phyloP scores from a whole-genome alignment of 202 grass and related monocot species.

The Zoysia matrella region DNA sequence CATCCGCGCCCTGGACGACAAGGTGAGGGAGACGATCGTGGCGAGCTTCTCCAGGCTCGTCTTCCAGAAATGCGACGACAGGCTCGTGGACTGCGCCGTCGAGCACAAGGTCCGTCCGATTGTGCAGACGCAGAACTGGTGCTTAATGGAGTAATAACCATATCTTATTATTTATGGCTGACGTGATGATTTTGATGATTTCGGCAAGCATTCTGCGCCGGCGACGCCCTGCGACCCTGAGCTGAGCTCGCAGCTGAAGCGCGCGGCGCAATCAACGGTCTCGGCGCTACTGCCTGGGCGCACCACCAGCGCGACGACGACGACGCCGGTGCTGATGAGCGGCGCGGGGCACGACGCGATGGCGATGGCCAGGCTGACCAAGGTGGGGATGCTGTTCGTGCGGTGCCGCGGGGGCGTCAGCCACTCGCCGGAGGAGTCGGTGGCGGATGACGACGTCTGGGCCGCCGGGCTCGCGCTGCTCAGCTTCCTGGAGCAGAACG shows the following conservation, averaged over 20 bases:
- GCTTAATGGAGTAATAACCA: background rate
- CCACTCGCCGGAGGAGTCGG: conserved; percentile 92
- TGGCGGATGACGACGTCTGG: conserved; percentile 85
- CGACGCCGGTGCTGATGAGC: conserved; percentile 83
- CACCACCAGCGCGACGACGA: conserved; percentile 21
- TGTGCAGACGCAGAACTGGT: background rate
- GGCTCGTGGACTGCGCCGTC: conserved; percentile 77
- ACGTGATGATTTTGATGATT: background rate
- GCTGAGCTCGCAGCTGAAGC: conserved; percentile 66
- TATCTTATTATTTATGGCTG: background rate
- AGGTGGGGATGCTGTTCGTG: conserved; percentile 91
- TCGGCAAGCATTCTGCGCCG: conserved; percentile 78
- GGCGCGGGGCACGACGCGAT: conserved; percentile 97
- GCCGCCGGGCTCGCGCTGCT: conserved; percentile 80
- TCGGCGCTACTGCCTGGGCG: conserved; percentile 30
- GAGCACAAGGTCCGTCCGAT: conserved; percentile 61
- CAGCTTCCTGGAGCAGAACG: conserved; percentile 64
- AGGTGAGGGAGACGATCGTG: conserved; percentile 67
- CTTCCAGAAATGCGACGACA: conserved; percentile 61
- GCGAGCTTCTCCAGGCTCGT: conserved; percentile 79
- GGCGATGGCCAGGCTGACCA: conserved; percentile 86
- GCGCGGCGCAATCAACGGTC: conserved; percentile 49
- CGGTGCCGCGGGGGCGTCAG: conserved; percentile 82
- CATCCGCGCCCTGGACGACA: conserved; percentile 82
- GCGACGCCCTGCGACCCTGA: conserved; percentile 66